Evolutionary conservation across 2,329 filamentous ascomycete genomes (phyloP), one percentile per base, ranked within the genome.

Genomic region (Venturia oleaginea): DNA sequence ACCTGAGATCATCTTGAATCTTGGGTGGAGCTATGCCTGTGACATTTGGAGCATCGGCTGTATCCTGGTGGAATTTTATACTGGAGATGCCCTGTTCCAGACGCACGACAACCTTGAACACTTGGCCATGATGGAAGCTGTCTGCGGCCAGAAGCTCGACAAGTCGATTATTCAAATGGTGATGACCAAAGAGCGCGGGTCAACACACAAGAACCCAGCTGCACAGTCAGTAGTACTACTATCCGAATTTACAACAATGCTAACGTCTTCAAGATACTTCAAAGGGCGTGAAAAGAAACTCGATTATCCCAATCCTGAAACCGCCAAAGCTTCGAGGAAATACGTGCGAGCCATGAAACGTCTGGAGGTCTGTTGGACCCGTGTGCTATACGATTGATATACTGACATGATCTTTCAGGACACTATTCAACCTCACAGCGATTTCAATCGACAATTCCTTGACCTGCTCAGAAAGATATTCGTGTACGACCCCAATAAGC

Each of bases 31-130:
- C 68, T 87, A 84, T 70, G 84, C 85, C 13, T 87, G 86, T 70
- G 85, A 88, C 69, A 85, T 88, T 63, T 88, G 85, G 85, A 87
- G 85, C 72, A 86, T 88, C 64, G 85, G 85, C 27, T 88, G 85
- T 68, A 88, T 88, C 64, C 75, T 88, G 13, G 85, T 88, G 38
- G 85, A 88, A 68, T 88, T 87, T 72, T 87, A 85, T 76, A 88
- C 85, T 0, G 85, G 85, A 11, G 85, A 88, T 72, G 85, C 85
- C 54, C 76, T 88, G 2, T 88, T 88, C 76, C 85, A 88, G 71
- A 87, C 85, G 0, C 85, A 87, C 71, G 85, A 88, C 73, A 87
- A 87, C 67, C 79, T 86, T 38, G 85, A 87, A 71, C 85, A 88
- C 72, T 79, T 88, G 59, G 85, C 84, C 43, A 88, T 88, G 85